Evolutionary conservation across 495 filamentous ascomycete species (phyloP).

Genomic region (Aspergillus sparsus): DNA sequence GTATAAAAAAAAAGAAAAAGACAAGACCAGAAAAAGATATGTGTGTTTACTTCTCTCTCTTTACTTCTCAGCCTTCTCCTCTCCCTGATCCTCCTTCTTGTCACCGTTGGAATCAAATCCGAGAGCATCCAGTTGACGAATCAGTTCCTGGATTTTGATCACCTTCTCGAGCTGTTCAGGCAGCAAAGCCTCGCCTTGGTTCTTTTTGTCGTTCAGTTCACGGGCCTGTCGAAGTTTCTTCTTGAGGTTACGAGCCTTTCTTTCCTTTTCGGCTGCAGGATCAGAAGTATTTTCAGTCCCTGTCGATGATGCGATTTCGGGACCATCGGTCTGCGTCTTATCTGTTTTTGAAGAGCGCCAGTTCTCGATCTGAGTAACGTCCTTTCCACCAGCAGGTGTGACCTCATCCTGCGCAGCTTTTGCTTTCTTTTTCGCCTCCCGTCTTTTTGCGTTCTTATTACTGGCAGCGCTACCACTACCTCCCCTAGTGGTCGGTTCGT

Average conservation of each 20-base stretch:
- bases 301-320: constrained; percentile 22
- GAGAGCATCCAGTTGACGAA: constrained; percentile 81
- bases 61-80: constrained; percentile 15
- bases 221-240: constrained; percentile 95
- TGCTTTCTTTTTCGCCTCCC: constrained; percentile 85
- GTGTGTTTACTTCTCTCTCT: too few species aligned
- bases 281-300: constrained; percentile 50
- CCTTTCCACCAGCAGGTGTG: constrained; percentile 37
- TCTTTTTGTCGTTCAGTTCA: constrained; percentile 88
- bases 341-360: constrained; percentile 32
- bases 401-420: constrained; percentile 55
- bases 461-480: constrained; percentile 53
- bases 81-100: constrained; percentile 37
- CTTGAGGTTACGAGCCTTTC: constrained; percentile 87
- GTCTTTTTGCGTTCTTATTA: constrained; percentile 93
- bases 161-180: constrained; percentile 98
- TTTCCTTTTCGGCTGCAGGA: constrained; percentile 78
- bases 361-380: constrained; percentile 35
- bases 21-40: background rate
- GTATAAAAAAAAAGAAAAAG: background rate
- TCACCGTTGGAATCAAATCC: constrained; percentile 75
- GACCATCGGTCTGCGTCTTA: constrained; percentile 27
- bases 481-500: constrained; percentile 43
- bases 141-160: constrained; percentile 91
- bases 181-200: constrained; percentile 74